phyloP scores from a whole-genome alignment of 331 rosid genomes.

The Cydonia oblonga region DNA sequence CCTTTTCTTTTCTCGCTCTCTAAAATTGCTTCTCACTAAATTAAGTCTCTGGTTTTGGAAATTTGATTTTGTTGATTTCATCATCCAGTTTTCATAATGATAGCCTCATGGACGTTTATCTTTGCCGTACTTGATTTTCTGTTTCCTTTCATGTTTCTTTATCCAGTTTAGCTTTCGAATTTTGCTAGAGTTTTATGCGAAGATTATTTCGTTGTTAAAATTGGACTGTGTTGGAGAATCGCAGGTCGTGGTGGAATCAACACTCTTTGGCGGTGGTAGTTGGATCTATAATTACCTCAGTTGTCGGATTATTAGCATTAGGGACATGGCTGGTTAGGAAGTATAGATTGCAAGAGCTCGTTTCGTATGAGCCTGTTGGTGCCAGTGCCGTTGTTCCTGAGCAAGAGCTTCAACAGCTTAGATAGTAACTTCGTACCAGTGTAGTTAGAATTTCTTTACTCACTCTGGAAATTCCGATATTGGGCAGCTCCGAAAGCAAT shows the following conservation, averaged over 20 bases:
- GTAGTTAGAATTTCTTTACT: background rate
- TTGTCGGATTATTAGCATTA: constrained; percentile 17
- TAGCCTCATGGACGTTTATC: background rate
- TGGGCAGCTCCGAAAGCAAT: background rate
- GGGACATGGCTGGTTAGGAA: constrained; percentile 30
- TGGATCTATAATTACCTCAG: constrained; percentile 20
- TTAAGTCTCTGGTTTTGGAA: background rate
- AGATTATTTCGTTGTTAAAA: background rate
- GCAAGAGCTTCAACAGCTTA: constrained; percentile 46
- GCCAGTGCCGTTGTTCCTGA: constrained; percentile 15
- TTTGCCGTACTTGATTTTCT: background rate
- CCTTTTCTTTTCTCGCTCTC: background rate
- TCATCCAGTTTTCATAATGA: background rate
- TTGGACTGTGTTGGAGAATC: background rate
- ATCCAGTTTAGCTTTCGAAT: background rate
- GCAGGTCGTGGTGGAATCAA: constrained; percentile 32
- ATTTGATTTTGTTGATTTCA: background rate
- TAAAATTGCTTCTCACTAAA: background rate
- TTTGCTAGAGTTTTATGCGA: background rate
- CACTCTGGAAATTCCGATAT: background rate
- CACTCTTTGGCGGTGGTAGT: constrained; percentile 18
- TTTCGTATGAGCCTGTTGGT: constrained; percentile 25
- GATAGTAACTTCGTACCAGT: background rate
- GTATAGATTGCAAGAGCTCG: constrained; percentile 8
- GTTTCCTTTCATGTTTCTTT: background rate